Percentiles rank a stretch among this genome's conserved stretches.
These are phyloP conservation scores for Pythium guiyangense DNA, from an alignment of 352 stramenopile species.

Conservation along the genomic window DNA sequence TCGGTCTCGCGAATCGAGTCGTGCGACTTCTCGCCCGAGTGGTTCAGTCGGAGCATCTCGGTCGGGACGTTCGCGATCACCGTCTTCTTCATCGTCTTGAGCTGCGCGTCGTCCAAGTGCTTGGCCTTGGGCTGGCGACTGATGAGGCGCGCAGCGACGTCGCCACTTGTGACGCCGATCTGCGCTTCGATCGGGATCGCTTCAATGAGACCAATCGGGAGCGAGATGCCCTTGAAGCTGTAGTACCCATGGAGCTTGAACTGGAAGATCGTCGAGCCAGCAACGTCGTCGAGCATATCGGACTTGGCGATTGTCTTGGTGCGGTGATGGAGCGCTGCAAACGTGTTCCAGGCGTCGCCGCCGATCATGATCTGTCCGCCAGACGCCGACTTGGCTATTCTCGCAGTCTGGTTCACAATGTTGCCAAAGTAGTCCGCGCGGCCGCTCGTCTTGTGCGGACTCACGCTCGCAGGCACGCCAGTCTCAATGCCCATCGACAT, in stretches of 20 bases:
- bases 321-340: constrained; percentile 31
- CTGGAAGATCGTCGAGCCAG: constrained; percentile 62
- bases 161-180: constrained; percentile 34
- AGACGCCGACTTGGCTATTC: constrained; percentile 80
- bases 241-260: constrained; percentile 85
- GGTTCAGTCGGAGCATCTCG: constrained; percentile 54
- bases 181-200: constrained; percentile 69
- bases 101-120: constrained; percentile 46
- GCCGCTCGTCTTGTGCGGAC: constrained; percentile 84
- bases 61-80: constrained; percentile 40
- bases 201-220: constrained; percentile 76
- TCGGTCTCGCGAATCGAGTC: constrained; percentile 86
- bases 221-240: constrained; percentile 83
- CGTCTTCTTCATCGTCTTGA: constrained; percentile 42
- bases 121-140: constrained; percentile 53
- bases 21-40: constrained; percentile 57
- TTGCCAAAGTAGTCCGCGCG: constrained; percentile 88
- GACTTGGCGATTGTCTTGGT: constrained; percentile 29
- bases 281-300: constrained; percentile 40
- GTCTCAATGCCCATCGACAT: constrained; percentile 88
- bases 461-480: constrained; percentile 77
- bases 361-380: constrained; percentile 82
- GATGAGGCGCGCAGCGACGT: constrained; percentile 26
- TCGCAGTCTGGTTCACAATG: constrained; percentile 86
- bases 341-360: constrained; percentile 72